Evolutionary conservation across 2,329 filamentous ascomycete genomes (phyloP).

Genomic region (Polychaeton citri): DNA sequence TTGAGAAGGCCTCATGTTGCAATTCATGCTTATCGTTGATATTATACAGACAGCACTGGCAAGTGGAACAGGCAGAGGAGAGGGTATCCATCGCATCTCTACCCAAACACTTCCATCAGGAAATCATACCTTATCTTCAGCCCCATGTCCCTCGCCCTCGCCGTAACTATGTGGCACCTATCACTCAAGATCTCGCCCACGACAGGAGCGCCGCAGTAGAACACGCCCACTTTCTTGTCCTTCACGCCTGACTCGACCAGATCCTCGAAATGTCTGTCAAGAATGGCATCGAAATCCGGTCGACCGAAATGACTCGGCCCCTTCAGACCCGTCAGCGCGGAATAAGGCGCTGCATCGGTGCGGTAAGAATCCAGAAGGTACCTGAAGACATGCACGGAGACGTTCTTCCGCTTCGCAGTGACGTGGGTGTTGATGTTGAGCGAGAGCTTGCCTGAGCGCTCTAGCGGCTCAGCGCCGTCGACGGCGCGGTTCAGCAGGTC

Average conservation of each 20-base stretch:
- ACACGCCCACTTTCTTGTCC: conserved; percentile 39
- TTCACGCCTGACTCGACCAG: conserved; percentile 28
- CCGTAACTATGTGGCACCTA: conserved; percentile 38
- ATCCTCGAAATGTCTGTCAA: conserved; percentile 42
- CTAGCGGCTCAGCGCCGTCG: conserved; percentile 25
- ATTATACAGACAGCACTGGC: too few species aligned
- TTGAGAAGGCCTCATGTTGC: too few species aligned
- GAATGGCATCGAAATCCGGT: conserved; percentile 40
- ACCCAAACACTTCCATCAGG: conserved; percentile 44
- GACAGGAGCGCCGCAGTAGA: conserved; percentile 43
- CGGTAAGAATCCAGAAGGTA: conserved; percentile 45
- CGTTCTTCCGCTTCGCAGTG: conserved; percentile 40
- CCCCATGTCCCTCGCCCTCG: conserved; percentile 38
- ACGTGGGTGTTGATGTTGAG: conserved; percentile 45
- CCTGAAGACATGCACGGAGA: conserved; percentile 42
- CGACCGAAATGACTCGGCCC: conserved; percentile 42
- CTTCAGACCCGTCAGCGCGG: conserved; percentile 40
- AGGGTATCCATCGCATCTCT: too few species aligned
- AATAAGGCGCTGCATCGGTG: conserved; percentile 37
- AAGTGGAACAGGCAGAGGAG: too few species aligned
- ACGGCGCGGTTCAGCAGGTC: conserved; percentile 40
- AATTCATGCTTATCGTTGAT: too few species aligned
- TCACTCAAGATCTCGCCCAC: conserved; percentile 45
- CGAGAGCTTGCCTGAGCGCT: conserved; percentile 27
- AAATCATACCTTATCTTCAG: conserved; percentile 43